Evolutionary conservation across 768 basidiomycete genomes (phyloP), one percentile per base, ranked within the genome.

Genomic region (Hydnomerulius pinastri): DNA sequence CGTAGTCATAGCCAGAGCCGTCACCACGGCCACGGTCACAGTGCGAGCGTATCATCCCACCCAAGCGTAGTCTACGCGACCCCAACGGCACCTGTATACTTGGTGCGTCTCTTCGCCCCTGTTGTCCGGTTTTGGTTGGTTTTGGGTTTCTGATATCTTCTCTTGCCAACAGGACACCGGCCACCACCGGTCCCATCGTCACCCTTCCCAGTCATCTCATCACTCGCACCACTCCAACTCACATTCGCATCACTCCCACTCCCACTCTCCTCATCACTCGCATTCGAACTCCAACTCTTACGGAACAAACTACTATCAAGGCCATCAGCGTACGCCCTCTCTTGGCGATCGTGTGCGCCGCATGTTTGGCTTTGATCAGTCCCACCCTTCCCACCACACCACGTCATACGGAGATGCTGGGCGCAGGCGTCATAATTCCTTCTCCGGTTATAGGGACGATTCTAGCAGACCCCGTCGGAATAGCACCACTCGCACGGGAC

Each of bases 341-440:
- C 21, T 76, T 4, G 58, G 70, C 25, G 72, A 73, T 33, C 75
- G 75, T 49, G 52, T 76, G 35, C 71, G 70, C 43, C 48, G 61
- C 24, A 66, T 74, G 50, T 69, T 76, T 49, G 75, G 74, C 46
- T 41, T 70, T 2, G 60, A 63, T 27, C 50, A 36, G 1, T 10
- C 62, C 25, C 49, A 46, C 13, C 15, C 43, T n/a, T 27, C 50
- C n/a, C 48, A 51, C 12, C 54, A 58, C 43, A 37, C 55, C 53
- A 48, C 48, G 23, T 23, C 38, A 29, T 27, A 55, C 28, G 21
- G 27, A 8, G 43, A 63, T 7, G 36, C 47, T 2, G 56, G n/a
- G n/a, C 61, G 51, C 50, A 60, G 58, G 28, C 66, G 60, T 18
- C 56, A 60, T n/a, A 63, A 60, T 25, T 66, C 66, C 8, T 59